phyloP scores from a whole-genome alignment of 306 rosid genomes.

The Senna tora region DNA sequence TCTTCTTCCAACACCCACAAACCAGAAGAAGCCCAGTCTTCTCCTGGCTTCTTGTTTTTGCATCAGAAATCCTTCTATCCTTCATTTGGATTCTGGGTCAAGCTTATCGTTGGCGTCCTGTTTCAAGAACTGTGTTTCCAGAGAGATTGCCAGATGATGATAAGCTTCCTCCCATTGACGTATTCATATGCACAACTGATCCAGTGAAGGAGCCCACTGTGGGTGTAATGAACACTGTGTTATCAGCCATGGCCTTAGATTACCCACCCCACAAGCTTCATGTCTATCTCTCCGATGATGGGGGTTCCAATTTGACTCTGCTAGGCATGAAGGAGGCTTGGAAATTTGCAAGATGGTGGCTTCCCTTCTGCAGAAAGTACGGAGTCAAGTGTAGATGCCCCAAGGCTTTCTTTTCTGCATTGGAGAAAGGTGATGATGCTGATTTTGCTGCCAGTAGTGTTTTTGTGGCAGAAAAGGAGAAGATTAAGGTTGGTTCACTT shows the following conservation, averaged over 20 bases:
- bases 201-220: conserved; percentile 67
- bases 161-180: conserved; percentile 62
- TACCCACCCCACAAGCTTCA: conserved; percentile 72
- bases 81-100: conserved; percentile 64
- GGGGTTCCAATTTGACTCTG: conserved; percentile 58
- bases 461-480: conserved; percentile 42
- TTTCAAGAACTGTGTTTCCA: conserved; percentile 55
- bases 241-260: conserved; percentile 77
- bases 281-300: conserved; percentile 77
- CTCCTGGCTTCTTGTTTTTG: conserved; percentile 58
- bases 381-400: conserved; percentile 56
- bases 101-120: conserved; percentile 60
- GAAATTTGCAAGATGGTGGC: conserved; percentile 68
- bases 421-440: conserved; percentile 21
- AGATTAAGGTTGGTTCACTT: conserved; percentile 41
- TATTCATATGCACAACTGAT: conserved; percentile 76
- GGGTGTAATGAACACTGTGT: conserved; percentile 72
- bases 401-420: conserved; percentile 58
- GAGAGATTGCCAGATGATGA: conserved; percentile 60
- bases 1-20: conserved; percentile 44
- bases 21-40: conserved; percentile 32
- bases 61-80: conserved; percentile 65
- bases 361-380: conserved; percentile 63
- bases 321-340: conserved; percentile 51
- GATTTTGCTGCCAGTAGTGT: conserved; percentile 31